phyloP scores from a whole-genome alignment of 1,284 basidiomycete genomes.

The Naganishia albida region DNA sequence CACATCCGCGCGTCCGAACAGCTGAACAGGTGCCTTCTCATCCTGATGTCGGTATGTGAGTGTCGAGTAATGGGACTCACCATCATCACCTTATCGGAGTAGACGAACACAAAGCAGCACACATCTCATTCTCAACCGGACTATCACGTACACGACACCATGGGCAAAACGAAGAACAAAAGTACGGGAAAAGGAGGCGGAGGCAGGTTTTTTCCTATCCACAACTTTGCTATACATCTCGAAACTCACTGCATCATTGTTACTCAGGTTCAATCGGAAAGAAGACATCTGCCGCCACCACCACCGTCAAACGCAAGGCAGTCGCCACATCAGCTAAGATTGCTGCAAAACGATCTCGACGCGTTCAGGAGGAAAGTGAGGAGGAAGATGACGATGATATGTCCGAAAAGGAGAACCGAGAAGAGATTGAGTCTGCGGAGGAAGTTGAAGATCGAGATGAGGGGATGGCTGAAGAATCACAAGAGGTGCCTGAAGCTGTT shows the following conservation, averaged over 20 bases:
- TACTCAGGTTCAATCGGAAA: conserved; percentile 2
- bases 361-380: not conserved
- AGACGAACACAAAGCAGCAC: not conserved
- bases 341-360: not conserved
- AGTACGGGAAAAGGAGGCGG: conserved; percentile 5
- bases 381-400: not conserved
- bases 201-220: not conserved
- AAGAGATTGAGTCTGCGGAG: conserved; percentile 3
- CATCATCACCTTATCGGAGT: not conserved
- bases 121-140: not conserved
- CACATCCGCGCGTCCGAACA: not conserved
- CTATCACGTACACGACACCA: not conserved
- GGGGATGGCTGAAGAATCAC: not conserved
- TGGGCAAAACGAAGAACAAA: conserved; percentile 9
- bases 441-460: not conserved
- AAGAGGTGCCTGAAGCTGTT: conserved; percentile 14
- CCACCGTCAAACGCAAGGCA: not conserved
- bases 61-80: too few relatives aligned
- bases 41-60: not conserved
- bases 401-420: not conserved
- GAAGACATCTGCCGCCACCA: conserved; percentile 6
- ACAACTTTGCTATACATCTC: not conserved
- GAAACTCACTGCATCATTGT: not conserved
- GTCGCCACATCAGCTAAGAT: not conserved
- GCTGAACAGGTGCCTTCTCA: not conserved